phyloP scores from a whole-genome alignment of 208 protist species.

The Crithidia acanthocephali region DNA sequence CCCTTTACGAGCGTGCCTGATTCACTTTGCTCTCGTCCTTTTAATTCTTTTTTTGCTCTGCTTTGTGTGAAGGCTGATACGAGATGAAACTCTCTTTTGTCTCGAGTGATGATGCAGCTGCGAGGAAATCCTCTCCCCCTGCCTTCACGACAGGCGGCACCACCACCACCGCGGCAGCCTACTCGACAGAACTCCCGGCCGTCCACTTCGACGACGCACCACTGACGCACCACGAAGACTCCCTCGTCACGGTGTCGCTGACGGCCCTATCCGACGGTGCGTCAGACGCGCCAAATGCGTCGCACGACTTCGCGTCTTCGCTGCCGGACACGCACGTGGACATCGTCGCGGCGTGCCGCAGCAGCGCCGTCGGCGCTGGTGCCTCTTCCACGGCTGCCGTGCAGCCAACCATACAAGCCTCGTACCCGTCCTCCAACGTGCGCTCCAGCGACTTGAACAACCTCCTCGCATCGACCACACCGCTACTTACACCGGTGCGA shows the following conservation, averaged over 20 bases:
- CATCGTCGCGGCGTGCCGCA: too few species aligned
- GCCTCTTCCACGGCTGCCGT: too few species aligned
- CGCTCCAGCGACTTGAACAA: too few species aligned
- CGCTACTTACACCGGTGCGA: too few species aligned
- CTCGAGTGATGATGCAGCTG: background rate
- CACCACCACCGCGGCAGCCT: background rate
- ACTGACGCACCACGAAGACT: background rate
- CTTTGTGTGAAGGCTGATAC: too few species aligned
- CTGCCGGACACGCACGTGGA: too few species aligned
- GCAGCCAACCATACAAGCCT: too few species aligned
- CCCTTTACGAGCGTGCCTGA: too few species aligned
- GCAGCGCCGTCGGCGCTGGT: too few species aligned
- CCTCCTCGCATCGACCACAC: too few species aligned
- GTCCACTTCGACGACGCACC: background rate
- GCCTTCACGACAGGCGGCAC: background rate
- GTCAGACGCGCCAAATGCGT: background rate
- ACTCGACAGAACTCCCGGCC: background rate
- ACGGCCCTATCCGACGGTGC: background rate
- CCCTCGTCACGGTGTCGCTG: background rate
- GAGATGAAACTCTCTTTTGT: constrained; percentile 6
- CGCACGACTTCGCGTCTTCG: background rate
- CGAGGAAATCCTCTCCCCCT: background rate
- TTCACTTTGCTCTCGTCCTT: too few species aligned
- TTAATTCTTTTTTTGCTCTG: constrained; percentile 17
- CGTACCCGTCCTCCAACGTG: too few species aligned